Base-by-base conservation (phyloP, 805 yeast species). In the Helenozyma rhizophorensis region DNA sequence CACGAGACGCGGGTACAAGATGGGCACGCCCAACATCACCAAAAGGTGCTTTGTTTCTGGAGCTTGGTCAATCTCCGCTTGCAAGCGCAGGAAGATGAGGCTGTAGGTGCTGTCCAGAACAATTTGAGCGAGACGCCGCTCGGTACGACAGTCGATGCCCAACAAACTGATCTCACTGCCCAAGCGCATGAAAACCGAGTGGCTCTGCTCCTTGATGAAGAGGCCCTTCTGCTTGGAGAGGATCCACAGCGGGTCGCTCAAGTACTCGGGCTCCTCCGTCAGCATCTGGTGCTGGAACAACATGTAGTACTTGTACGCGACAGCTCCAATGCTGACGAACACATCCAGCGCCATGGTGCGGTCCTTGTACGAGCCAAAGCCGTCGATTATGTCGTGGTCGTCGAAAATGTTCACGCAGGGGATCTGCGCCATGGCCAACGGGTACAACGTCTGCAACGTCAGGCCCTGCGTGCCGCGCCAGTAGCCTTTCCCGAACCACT, bases 361-460 rank as follows among this genome's bases (percentile, higher is more conserved):
- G 44, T 87, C 83, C 30, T 70, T 68, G 56, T 90, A 90, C 0
- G 96, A 84, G 2, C 97, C 98, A 60, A 78, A 90, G 2, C 97
- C 98, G 54, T 90, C 98, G 45, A 93, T 89, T 32, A 90, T 85
- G 56, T 93, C 97, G 60, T 90, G 98, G 56, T 90, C 98, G 57
- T 90, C 98, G 60, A 66, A 89, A 21, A 90, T 76, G 56, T 89
- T 90, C 34, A 90, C 69, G 22, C 82, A 73, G 5, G 98, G 97
- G 42, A 90, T 89, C 28, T 77, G 76, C 0, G 94, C 79, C 66
- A 83, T 61, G 3, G 97, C 85, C 23, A 74, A 53, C 1, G 96
- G 93, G 47, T 78, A 80, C 32, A 78, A 63, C 1, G 70, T 40
- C 55, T 88, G 95, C 23, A 75, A 54, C 1, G 94, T 81, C 28